phyloP scores from a whole-genome alignment of 257 asterid species.

The Cinchona pubescens region DNA sequence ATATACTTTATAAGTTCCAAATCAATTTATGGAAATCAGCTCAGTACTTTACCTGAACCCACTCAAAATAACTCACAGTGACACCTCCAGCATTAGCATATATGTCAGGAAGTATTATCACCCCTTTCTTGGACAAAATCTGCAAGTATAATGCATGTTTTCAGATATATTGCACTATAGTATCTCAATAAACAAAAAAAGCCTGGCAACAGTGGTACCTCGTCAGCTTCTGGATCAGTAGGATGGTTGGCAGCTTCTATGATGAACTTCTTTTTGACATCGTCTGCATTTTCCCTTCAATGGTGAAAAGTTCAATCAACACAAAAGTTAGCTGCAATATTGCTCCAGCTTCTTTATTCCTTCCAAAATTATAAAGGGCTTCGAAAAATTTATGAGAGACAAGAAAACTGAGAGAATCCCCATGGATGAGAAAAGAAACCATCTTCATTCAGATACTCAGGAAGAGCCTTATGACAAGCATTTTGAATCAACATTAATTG shows the following conservation, averaged over 20 bases:
- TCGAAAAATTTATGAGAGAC: neutral
- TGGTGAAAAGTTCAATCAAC: conserved; percentile 4
- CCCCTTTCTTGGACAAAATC: conserved; percentile 79
- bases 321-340: neutral
- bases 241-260: conserved; percentile 95
- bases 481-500: neutral
- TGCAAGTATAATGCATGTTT: conserved; percentile 26
- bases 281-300: conserved; percentile 71
- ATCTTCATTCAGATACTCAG: neutral
- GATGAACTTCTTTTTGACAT: conserved; percentile 69
- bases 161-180: neutral
- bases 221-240: conserved; percentile 92
- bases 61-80: conserved; percentile 88
- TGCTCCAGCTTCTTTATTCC: neutral
- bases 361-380: neutral
- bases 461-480: neutral
- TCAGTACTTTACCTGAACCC: conserved; percentile 72
- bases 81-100: conserved; percentile 93
- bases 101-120: conserved; percentile 74
- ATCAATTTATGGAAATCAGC: no score
- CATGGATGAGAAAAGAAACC: neutral
- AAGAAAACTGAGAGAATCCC: neutral
- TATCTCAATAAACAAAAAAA: conserved; percentile 7
- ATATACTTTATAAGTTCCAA: neutral
- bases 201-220: conserved; percentile 41